Conservation (phyloP, 2,329 filamentous ascomycete genomes). For the Colletotrichum sp. region DNA sequence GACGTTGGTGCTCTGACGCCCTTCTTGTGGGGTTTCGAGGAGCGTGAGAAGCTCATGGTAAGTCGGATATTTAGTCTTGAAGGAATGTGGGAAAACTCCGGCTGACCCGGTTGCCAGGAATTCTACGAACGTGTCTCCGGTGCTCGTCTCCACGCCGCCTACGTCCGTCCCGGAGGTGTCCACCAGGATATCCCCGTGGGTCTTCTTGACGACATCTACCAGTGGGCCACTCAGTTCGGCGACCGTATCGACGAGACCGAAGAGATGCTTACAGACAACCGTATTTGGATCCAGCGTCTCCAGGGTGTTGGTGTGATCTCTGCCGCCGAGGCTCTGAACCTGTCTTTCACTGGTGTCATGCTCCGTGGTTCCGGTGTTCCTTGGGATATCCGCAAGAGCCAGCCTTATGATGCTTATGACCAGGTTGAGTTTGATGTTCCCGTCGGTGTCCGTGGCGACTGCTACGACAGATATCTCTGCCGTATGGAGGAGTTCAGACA, state of each 20-base stretch:
- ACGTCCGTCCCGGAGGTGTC: slow-evolving; percentile 95
- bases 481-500: slow-evolving; percentile 99
- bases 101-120: slow-evolving; percentile 65
- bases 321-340: slow-evolving; percentile 94
- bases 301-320: slow-evolving; percentile 90
- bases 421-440: slow-evolving; percentile 98
- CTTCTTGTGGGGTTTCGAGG: slow-evolving; percentile 99
- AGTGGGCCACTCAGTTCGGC: slow-evolving; percentile 98
- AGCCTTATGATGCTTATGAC: slow-evolving; percentile 97
- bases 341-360: slow-evolving; percentile 97
- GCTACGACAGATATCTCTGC: slow-evolving; percentile 98
- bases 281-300: slow-evolving; percentile 96
- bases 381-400: slow-evolving; percentile 95
- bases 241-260: slow-evolving; percentile 99
- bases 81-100: not conserved
- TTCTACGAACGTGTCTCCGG: slow-evolving; percentile 99
- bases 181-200: slow-evolving; percentile 94
- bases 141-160: slow-evolving; percentile 95
- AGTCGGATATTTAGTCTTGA: slow-evolving; percentile 30
- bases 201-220: slow-evolving; percentile 97
- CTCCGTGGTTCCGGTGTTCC: slow-evolving; percentile 94
- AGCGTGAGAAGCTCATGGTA: slow-evolving; percentile 99
- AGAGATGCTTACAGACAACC: slow-evolving; percentile 98
- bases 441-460: slow-evolving; percentile 95
- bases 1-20: slow-evolving; percentile 97